These are phyloP conservation scores for Hippophae tibetana DNA, from an alignment of 306 rosid species.

Conservation along the genomic window DNA sequence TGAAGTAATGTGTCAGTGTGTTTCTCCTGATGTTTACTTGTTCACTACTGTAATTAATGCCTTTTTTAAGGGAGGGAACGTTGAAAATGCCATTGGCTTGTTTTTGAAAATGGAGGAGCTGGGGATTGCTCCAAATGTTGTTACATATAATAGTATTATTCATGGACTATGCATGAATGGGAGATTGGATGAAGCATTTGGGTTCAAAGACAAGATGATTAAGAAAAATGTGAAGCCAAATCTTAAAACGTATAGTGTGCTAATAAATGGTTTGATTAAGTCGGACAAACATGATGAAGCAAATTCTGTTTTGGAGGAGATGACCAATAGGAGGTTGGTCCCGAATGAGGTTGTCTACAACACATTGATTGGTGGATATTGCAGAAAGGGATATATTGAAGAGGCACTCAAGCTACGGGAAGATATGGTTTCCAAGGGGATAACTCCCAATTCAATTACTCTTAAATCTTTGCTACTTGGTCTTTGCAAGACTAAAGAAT, in stretches of 20 bases:
- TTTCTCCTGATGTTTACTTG: slow-evolving; percentile 46
- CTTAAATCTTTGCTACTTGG: slow-evolving; percentile 52
- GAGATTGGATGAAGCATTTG: slow-evolving; percentile 45
- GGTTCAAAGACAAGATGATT: slow-evolving; percentile 44
- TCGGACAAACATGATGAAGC: slow-evolving; percentile 40
- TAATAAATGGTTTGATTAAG: slow-evolving; percentile 56
- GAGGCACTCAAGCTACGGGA: slow-evolving; percentile 54
- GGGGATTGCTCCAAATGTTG: slow-evolving; percentile 54
- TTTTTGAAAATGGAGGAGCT: slow-evolving; percentile 41
- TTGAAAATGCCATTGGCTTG: slow-evolving; percentile 44
- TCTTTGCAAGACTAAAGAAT: slow-evolving; percentile 39
- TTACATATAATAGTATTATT: slow-evolving; percentile 56
- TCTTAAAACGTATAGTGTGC: slow-evolving; percentile 45
- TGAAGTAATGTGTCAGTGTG: slow-evolving; percentile 29
- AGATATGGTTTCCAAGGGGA: slow-evolving; percentile 45
- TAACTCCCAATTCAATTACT: slow-evolving; percentile 53
- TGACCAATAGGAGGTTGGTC: slow-evolving; percentile 38
- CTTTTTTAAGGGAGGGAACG: slow-evolving; percentile 45
- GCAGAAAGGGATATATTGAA: slow-evolving; percentile 44
- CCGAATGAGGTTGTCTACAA: slow-evolving; percentile 56
- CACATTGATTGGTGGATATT: slow-evolving; percentile 49
- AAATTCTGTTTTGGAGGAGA: slow-evolving; percentile 36
- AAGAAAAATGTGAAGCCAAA: slow-evolving; percentile 35
- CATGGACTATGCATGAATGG: slow-evolving; percentile 59
- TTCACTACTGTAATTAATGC: slow-evolving; percentile 48